Percentiles rank a stretch among this genome's conserved stretches.
Evolutionary conservation across 2,329 filamentous ascomycete species (phyloP).

Genomic region (Ophiostoma novo-ulmi): DNA sequence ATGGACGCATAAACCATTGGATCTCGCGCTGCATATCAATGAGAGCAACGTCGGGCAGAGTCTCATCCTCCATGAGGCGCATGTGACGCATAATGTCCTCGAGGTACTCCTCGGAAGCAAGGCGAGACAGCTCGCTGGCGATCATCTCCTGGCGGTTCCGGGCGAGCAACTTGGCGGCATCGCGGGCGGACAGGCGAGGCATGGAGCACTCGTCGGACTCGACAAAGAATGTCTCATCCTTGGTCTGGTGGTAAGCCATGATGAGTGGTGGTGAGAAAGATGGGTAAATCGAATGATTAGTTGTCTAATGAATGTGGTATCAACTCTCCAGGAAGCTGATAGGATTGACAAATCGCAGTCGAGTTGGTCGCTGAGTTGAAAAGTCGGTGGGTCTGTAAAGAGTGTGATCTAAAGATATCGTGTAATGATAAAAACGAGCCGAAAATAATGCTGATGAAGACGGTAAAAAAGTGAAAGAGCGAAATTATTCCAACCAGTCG

Average conservation of each 20-base stretch:
- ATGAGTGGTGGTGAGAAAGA: constrained; percentile 22
- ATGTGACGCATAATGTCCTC: constrained; percentile 93
- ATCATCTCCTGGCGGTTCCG: constrained; percentile 82
- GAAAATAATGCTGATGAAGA: constrained; percentile 32
- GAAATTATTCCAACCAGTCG: constrained; percentile 39
- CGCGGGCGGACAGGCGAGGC: constrained; percentile 62
- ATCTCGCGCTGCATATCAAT: constrained; percentile 99
- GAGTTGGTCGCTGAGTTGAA: constrained; percentile 22
- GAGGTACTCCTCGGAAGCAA: constrained; percentile 84
- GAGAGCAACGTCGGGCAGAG: constrained; percentile 89
- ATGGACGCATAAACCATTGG: constrained; percentile 98
- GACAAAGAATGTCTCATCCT: constrained; percentile 50
- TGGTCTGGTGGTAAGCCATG: constrained; percentile 33
- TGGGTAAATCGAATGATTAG: neutral
- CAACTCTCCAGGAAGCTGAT: constrained; percentile 26
- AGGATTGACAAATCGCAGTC: neutral
- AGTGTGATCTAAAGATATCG: constrained; percentile 27
- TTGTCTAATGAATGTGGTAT: constrained; percentile 20
- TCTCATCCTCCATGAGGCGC: constrained; percentile 92
- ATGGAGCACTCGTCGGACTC: constrained; percentile 50
- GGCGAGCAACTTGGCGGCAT: constrained; percentile 71
- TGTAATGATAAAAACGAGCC: neutral
- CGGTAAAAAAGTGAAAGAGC: constrained; percentile 33
- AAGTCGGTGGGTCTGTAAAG: constrained; percentile 29
- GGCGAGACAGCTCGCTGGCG: constrained; percentile 78